phyloP scores from a whole-genome alignment of 2,329 filamentous ascomycete genomes.

The Aspergillus ruber region DNA sequence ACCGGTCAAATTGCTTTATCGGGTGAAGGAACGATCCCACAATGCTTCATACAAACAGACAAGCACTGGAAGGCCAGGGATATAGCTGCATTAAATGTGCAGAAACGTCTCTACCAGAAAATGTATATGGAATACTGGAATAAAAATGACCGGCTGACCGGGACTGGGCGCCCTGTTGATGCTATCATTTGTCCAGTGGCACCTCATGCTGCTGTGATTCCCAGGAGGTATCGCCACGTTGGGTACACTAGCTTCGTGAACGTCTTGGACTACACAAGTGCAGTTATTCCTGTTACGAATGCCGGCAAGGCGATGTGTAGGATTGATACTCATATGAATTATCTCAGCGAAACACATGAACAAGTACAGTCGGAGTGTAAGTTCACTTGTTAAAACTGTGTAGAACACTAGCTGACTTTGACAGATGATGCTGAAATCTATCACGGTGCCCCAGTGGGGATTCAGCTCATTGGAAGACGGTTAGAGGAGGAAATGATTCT shows the following conservation, averaged over 20 bases:
- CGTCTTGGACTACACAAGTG: slow-evolving; percentile 51
- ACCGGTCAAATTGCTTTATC: slow-evolving; percentile 47
- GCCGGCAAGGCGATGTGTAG: slow-evolving; percentile 48
- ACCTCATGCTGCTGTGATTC: slow-evolving; percentile 37
- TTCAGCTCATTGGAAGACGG: slow-evolving; percentile 45
- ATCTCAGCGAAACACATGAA: slow-evolving; percentile 5
- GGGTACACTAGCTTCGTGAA: slow-evolving; percentile 47
- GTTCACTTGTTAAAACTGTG: slow-evolving; percentile 14
- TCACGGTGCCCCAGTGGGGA: slow-evolving; percentile 42
- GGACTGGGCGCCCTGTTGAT: slow-evolving; percentile 50
- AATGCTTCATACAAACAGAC: slow-evolving; percentile 31
- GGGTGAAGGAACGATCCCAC: slow-evolving; percentile 47
- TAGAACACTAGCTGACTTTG: neutral
- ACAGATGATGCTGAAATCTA: slow-evolving; percentile 44
- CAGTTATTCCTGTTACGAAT: slow-evolving; percentile 50
- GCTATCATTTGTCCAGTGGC: slow-evolving; percentile 39
- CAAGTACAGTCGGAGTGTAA: slow-evolving; percentile 45
- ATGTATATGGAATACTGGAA: slow-evolving; percentile 62
- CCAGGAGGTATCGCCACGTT: slow-evolving; percentile 40
- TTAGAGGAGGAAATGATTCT: slow-evolving; percentile 48
- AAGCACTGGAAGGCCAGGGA: slow-evolving; percentile 36
- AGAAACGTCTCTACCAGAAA: slow-evolving; percentile 52
- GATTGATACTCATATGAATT: slow-evolving; percentile 9
- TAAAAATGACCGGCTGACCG: slow-evolving; percentile 45
- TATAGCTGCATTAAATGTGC: slow-evolving; percentile 46